Conservation (phyloP, 176 grass and related monocot species). For the Poa annua region DNA sequence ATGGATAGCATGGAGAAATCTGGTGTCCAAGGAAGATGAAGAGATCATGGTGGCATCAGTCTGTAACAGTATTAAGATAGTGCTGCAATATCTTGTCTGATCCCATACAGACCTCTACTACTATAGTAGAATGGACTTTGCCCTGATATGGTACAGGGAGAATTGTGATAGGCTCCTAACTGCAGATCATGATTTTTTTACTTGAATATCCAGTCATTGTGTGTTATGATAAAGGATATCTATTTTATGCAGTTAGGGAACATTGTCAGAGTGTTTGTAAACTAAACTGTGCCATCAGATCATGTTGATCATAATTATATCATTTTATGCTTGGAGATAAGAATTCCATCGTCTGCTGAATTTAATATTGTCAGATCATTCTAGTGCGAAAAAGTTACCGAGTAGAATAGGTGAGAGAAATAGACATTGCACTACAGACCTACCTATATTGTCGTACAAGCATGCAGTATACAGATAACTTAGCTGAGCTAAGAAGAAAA, state of each 20-base stretch:
- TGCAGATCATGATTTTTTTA: conserved; percentile 28
- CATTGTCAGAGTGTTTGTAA: conserved; percentile 47
- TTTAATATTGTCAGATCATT: conserved; percentile 6
- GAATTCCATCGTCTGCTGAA: conserved; percentile 34
- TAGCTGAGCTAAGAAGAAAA: conserved; percentile 8
- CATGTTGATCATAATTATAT: conserved; percentile 45
- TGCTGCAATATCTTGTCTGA: conserved; percentile 27
- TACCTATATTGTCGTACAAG: conserved; percentile 17
- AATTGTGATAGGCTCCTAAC: conserved; percentile 36
- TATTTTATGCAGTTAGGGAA: conserved; percentile 43
- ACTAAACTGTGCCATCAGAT: conserved; percentile 32
- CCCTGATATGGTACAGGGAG: conserved; percentile 3
- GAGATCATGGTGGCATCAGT: conserved; percentile 21
- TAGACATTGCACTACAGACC: conserved; percentile 6
- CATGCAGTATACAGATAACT: neutral
- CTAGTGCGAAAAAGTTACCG: neutral
- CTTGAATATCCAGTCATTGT: conserved; percentile 36
- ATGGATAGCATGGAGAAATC: conserved; percentile 36
- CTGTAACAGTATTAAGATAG: conserved; percentile 24
- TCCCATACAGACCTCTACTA: neutral
- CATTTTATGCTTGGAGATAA: conserved; percentile 22
- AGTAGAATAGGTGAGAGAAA: conserved; percentile 10
- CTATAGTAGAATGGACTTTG: conserved; percentile 27
- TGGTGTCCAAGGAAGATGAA: conserved; percentile 67
- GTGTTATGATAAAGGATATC: conserved; percentile 46